phyloP scores from a whole-genome alignment of 164 flowering plant species.

The Annona squamosa region DNA sequence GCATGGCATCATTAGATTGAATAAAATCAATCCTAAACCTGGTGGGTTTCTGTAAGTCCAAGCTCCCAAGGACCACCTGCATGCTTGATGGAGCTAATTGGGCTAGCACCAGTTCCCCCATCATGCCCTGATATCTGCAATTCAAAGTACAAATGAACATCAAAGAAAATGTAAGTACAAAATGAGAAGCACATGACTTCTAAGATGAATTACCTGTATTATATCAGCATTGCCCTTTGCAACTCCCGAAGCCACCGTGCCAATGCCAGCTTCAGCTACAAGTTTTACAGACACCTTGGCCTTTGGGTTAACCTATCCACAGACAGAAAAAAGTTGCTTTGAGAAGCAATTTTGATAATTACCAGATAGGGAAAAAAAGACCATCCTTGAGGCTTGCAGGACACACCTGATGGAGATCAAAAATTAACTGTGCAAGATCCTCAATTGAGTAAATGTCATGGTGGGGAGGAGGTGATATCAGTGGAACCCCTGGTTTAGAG shows the following conservation, averaged over 20 bases:
- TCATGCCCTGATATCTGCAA: slow-evolving; percentile 98
- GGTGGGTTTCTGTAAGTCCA: slow-evolving; percentile 94
- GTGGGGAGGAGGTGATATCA: slow-evolving; percentile 99
- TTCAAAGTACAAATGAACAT: not conserved
- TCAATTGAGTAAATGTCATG: slow-evolving; percentile 99
- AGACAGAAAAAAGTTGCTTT: slow-evolving; percentile 4
- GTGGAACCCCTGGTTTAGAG: slow-evolving; percentile 99
- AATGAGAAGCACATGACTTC: not conserved
- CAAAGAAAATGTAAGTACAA: not conserved
- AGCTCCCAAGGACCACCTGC: slow-evolving; percentile 99
- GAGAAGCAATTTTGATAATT: not conserved
- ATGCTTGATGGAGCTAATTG: slow-evolving; percentile 93
- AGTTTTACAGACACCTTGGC: slow-evolving; percentile 99
- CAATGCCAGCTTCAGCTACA: slow-evolving; percentile 99
- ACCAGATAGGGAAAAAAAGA: not conserved
- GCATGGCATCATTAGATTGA: not conserved
- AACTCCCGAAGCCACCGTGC: slow-evolving; percentile 99
- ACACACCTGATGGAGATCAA: slow-evolving; percentile 95
- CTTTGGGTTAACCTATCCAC: slow-evolving; percentile 78
- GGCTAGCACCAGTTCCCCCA: slow-evolving; percentile 99
- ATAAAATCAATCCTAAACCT: slow-evolving; percentile 38
- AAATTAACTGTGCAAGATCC: slow-evolving; percentile 96
- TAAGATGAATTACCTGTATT: slow-evolving; percentile 59
- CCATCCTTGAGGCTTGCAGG: slow-evolving; percentile 4
- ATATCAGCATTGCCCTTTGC: slow-evolving; percentile 99